A percentile compares a stretch with the other conserved stretches of the same genome.
Evolutionary conservation across 1,139 yeast species (phyloP).

Genomic region (Kluyveromyces sp.): DNA sequence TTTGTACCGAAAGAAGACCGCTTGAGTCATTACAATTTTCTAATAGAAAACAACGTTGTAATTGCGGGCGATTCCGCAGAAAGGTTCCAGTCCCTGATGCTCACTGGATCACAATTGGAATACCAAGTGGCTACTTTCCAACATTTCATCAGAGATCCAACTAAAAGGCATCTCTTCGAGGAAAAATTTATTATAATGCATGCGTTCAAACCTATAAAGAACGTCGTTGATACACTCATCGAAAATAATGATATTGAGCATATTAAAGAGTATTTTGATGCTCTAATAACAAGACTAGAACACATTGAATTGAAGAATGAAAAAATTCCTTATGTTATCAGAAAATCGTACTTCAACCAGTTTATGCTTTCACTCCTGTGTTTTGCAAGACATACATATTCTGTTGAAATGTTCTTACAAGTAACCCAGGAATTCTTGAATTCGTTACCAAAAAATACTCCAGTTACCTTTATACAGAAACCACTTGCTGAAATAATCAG

Average conservation of each 20-base stretch:
- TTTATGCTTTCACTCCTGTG: conserved; percentile 16
- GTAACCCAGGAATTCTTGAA: conserved; percentile 10
- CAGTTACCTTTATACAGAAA: conserved; percentile 10
- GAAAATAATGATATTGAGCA: conserved; percentile 14
- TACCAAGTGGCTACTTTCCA: conserved; percentile 23
- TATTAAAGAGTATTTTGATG: conserved; percentile 18
- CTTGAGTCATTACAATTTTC: conserved; percentile 20
- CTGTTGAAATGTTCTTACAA: conserved; percentile 15
- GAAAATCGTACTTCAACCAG: conserved; percentile 9
- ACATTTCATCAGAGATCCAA: conserved; percentile 14
- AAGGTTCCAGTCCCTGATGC: conserved; percentile 12
- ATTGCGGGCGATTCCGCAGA: conserved; percentile 14
- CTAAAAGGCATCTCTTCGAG: conserved; percentile 10
- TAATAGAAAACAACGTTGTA: conserved; percentile 20
- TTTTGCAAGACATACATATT: conserved; percentile 13
- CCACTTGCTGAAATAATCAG: conserved; percentile 15
- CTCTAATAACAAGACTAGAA: conserved; percentile 18
- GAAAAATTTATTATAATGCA: conserved; percentile 18
- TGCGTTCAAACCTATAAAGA: conserved; percentile 16
- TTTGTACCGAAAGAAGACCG: conserved; percentile 13
- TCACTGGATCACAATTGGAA: conserved; percentile 24
- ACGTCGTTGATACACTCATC: conserved; percentile 13
- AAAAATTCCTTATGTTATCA: conserved; percentile 2
- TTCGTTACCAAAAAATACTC: conserved; percentile 8
- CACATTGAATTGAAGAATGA: conserved; percentile 5